A percentile compares a stretch with the other conserved stretches of the same genome.
Evolutionary conservation across 768 basidiomycete species (phyloP).

Genomic region (Phylloporus sp.): DNA sequence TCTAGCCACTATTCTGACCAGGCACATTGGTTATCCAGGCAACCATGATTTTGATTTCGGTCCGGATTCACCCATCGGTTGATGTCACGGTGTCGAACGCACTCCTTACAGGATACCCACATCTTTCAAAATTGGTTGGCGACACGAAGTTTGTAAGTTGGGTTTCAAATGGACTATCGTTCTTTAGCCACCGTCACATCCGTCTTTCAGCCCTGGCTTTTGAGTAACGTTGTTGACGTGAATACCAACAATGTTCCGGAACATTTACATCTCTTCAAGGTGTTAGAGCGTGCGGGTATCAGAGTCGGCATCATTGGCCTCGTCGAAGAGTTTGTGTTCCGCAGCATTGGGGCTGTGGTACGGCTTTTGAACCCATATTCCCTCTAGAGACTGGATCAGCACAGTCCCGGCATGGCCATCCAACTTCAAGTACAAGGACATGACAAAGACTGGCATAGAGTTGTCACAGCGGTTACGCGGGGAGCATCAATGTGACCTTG

Average conservation of each 20-base stretch:
- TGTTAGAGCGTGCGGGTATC: conserved; percentile 67
- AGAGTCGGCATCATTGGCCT: conserved; percentile 82
- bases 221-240: conserved; percentile 82
- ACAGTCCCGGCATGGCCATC: conserved; percentile 86
- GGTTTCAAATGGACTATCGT: background rate
- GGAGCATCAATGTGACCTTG: conserved; percentile 68
- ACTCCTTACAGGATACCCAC: conserved; percentile 50
- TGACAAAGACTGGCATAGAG: conserved; percentile 67
- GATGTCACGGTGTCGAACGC: background rate
- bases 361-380: background rate
- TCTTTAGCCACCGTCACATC: background rate
- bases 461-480: conserved; percentile 73
- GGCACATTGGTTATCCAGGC: conserved; percentile 39
- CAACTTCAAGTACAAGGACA: conserved; percentile 71
- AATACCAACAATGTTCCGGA: conserved; percentile 61
- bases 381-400: conserved; percentile 76
- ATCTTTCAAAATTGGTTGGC: conserved; percentile 61
- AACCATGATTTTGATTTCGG: conserved; percentile 95
- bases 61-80: conserved; percentile 24
- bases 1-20: conserved; percentile 4
- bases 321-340: conserved; percentile 65
- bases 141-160: conserved; percentile 70
- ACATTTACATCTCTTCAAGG: conserved; percentile 53
- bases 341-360: background rate
- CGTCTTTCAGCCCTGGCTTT: conserved; percentile 69